A percentile compares a stretch with the other conserved stretches of the same genome.
Evolutionary conservation across 805 yeast species (phyloP).

Genomic region (Saccharomyces mikatae): DNA sequence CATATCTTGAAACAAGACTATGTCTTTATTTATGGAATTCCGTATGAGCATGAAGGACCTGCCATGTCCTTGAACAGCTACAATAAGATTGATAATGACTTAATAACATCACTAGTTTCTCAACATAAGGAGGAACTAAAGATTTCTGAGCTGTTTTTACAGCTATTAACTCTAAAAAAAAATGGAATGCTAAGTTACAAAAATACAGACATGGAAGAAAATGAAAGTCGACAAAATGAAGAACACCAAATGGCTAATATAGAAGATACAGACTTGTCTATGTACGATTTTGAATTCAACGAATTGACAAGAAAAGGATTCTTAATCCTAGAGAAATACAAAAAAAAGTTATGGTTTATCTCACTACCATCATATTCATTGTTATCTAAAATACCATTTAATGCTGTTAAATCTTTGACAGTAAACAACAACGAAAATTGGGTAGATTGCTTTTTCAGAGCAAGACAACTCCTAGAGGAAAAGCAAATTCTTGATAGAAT

Average conservation of each 20-base stretch:
- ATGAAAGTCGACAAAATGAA: not conserved
- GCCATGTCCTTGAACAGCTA: constrained; percentile 20
- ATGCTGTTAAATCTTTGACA: not conserved
- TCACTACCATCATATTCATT: constrained; percentile 33
- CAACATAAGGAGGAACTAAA: constrained; percentile 9
- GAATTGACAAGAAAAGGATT: constrained; percentile 51
- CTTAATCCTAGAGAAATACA: constrained; percentile 53
- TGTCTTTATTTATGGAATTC: constrained; percentile 22
- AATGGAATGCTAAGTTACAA: constrained; percentile 17
- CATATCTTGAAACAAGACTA: constrained; percentile 22
- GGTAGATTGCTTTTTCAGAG: constrained; percentile 63
- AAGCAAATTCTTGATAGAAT: constrained; percentile 8
- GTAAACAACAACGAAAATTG: constrained; percentile 38
- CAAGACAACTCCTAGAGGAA: constrained; percentile 48
- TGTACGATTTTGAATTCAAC: constrained; percentile 75
- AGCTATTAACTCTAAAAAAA: constrained; percentile 14
- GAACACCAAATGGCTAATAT: constrained; percentile 19
- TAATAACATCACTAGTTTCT: constrained; percentile 19
- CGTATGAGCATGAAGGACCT: constrained; percentile 19
- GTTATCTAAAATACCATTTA: constrained; percentile 9
- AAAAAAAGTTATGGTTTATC: constrained; percentile 50
- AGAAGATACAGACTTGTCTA: constrained; percentile 47
- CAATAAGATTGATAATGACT: constrained; percentile 19
- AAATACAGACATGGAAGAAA: not conserved
- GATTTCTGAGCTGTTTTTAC: constrained; percentile 5